Percentiles rank a stretch among this genome's conserved stretches.
Conservation (phyloP, 257 asterid species). For the Solanum acaule region DNA sequence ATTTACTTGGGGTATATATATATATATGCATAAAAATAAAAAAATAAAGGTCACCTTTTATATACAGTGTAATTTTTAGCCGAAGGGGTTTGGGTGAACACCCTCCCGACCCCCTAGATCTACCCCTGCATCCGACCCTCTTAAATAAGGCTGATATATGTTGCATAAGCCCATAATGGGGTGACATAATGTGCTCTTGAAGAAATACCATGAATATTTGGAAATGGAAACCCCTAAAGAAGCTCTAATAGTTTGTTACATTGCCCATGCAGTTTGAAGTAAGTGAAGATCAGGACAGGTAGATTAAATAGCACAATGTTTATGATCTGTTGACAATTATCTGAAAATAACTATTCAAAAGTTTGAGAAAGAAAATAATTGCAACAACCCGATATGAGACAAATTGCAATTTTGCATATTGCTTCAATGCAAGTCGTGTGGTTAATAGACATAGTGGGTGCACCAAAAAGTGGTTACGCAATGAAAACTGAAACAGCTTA, state of each 20-base stretch:
- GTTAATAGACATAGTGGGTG: neutral
- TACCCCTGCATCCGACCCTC: too few species aligned
- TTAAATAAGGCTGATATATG: neutral
- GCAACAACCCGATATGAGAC: neutral
- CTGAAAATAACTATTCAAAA: neutral
- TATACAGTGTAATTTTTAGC: neutral
- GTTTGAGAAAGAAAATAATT: neutral
- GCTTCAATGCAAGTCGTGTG: neutral
- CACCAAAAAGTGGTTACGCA: neutral
- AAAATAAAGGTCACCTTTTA: neutral
- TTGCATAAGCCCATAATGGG: neutral
- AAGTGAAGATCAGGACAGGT: neutral
- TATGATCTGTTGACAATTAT: neutral
- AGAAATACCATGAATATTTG: neutral
- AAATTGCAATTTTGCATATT: neutral
- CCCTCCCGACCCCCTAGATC: neutral
- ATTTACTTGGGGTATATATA: neutral
- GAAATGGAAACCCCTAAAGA: neutral
- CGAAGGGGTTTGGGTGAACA: neutral
- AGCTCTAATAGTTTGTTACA: neutral
- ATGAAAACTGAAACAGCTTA: slow-evolving; percentile 15
- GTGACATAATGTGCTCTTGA: neutral
- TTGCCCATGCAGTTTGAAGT: neutral
- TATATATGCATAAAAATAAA: too few species aligned
- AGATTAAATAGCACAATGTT: neutral